A percentile compares a stretch with the other conserved stretches of the same genome.
These are phyloP conservation scores for Ogataea methylovora DNA, from an alignment of 805 yeast genomes.

Conservation along the genomic window DNA sequence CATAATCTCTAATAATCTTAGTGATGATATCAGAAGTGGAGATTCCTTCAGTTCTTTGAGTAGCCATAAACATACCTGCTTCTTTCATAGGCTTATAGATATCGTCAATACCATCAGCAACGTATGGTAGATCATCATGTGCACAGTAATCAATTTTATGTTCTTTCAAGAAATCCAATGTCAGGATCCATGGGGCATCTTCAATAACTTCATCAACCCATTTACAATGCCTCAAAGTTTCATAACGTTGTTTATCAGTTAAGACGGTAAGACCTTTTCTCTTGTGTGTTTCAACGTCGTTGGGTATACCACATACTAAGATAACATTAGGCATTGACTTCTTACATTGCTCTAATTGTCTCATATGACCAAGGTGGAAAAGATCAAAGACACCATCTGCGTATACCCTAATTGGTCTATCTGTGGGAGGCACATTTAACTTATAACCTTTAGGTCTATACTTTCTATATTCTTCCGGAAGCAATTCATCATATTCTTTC, in stretches of 20 bases:
- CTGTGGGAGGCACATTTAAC: constrained; percentile 77
- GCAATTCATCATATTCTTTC: constrained; percentile 47
- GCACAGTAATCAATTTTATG: constrained; percentile 94
- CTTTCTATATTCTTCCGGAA: constrained; percentile 66
- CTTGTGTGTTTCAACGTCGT: constrained; percentile 84
- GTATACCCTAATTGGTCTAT: constrained; percentile 85
- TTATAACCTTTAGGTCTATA: constrained; percentile 74
- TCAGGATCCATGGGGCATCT: constrained; percentile 93
- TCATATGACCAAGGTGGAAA: constrained; percentile 96
- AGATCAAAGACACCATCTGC: constrained; percentile 98
- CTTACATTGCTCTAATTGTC: constrained; percentile 94
- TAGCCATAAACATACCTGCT: constrained; percentile 82
- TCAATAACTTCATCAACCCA: constrained; percentile 98
- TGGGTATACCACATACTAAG: constrained; percentile 87
- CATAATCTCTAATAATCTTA: constrained; percentile 90
- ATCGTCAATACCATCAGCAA: constrained; percentile 81
- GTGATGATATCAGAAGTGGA: constrained; percentile 95
- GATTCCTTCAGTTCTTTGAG: constrained; percentile 95
- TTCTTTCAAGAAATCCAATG: constrained; percentile 66
- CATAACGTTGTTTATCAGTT: constrained; percentile 80
- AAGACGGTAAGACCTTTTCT: constrained; percentile 91
- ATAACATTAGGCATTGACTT: constrained; percentile 80
- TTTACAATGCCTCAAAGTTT: constrained; percentile 83
- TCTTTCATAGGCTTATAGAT: constrained; percentile 90
- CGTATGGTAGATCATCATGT: constrained; percentile 95